Base-by-base conservation (phyloP, 2,329 filamentous ascomycete species). In the Pestalotiopsis fici region DNA sequence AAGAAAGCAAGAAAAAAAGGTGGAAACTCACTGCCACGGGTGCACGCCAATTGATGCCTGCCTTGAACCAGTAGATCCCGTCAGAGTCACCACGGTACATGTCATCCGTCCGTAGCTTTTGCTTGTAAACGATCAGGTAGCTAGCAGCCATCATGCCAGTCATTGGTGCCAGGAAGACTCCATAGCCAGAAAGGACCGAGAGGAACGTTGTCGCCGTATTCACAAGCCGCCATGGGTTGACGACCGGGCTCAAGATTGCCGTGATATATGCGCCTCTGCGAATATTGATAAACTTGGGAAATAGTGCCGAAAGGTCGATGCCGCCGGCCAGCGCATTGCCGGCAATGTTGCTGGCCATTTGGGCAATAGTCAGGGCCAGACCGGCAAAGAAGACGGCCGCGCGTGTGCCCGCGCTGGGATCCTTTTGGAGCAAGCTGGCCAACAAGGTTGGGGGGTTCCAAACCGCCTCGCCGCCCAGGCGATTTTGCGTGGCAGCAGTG, bases 11-110 rank as follows among this genome's bases (percentile, higher is more conserved):
- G 11, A 27, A 23, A 13, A 56, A 31, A 43, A 1, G 6, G 7
- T n/a, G 23, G 1, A 3, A 9, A 76, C 80, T 70, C 71, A 82
- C 80, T 31, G 81, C 78, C 27, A 77, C 72, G 0, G 77, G 74
- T 2, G 82, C 80, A 4, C 81, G 75, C 79, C 79, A 82, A 65
- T 83, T 83, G 12, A 80, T 37, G 2, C 81, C 81, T n/a, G 69
- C 69, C 4, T 69, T 78, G 66, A 79, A 83, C 80, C 80, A 82
- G 69, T 83, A 83, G 2, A 82, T 74, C 63, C 78, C 77, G 1
- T 67, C 65, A 2, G 69, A 62, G 47, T 77, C 71, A 4, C 74
- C 76, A 35, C 73, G 70, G 66, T 77, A 83, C 0, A 81, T 71
- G 23, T 78, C 77, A 12, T 76, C 73, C 21, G 83, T 76, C 3